phyloP scores from a whole-genome alignment of 768 basidiomycete genomes.

The Tulasnella sp. region DNA sequence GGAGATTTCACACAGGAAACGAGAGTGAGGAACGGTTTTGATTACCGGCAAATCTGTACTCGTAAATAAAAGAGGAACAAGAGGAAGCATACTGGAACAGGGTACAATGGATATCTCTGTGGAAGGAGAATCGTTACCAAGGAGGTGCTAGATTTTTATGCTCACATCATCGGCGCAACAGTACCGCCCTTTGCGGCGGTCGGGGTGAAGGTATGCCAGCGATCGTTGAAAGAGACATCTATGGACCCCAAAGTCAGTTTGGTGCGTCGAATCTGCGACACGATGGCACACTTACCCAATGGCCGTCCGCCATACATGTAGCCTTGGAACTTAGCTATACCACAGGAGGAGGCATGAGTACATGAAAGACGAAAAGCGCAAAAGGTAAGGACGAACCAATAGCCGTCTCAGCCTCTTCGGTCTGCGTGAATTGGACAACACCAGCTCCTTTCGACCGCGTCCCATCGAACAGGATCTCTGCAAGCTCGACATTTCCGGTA shows the following conservation, averaged over 20 bases:
- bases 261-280: constrained; percentile 12
- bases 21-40: background rate
- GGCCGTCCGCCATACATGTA: constrained; percentile 95
- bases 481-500: constrained; percentile 88
- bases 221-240: constrained; percentile 94
- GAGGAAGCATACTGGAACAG: background rate
- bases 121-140: background rate
- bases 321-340: constrained; percentile 84
- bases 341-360: background rate
- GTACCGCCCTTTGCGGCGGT: constrained; percentile 72
- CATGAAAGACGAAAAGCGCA: background rate
- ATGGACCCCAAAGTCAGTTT: constrained; percentile 21
- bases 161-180: constrained; percentile 20
- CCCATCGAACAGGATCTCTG: constrained; percentile 92
- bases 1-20: background rate
- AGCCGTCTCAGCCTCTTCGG: constrained; percentile 87
- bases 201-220: constrained; percentile 90
- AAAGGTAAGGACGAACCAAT: constrained; percentile 55
- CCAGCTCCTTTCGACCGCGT: constrained; percentile 91
- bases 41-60: background rate
- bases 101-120: background rate
- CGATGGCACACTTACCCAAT: constrained; percentile 48
- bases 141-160: background rate
- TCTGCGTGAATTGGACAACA: constrained; percentile 89
- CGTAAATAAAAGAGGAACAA: background rate